Conservation (phyloP, 352 stramenopile species). For the Stramenopiles sp. region DNA sequence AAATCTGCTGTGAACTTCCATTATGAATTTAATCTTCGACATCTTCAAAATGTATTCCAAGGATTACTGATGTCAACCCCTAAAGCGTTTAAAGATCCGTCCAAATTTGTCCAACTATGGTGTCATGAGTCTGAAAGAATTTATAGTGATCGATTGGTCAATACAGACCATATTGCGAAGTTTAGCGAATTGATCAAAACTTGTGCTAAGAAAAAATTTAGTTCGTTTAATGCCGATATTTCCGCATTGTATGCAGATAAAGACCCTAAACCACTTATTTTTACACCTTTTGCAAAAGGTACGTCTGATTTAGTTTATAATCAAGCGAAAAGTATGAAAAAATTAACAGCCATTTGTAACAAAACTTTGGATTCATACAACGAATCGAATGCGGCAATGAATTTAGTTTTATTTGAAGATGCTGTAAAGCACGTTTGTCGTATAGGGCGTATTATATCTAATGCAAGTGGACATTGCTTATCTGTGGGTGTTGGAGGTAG, state of each 20-base stretch:
- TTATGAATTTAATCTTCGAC: slow-evolving; percentile 89
- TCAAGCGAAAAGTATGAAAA: background rate
- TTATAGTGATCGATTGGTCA: slow-evolving; percentile 85
- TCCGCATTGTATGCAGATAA: too few relatives aligned
- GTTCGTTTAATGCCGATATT: slow-evolving; percentile 25
- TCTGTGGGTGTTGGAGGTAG: slow-evolving; percentile 87
- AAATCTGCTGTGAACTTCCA: slow-evolving; percentile 92
- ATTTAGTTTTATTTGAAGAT: slow-evolving; percentile 87
- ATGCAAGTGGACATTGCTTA: slow-evolving; percentile 85
- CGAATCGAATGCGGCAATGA: slow-evolving; percentile 76
- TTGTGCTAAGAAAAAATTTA: slow-evolving; percentile 72
- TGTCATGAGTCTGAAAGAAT: slow-evolving; percentile 91
- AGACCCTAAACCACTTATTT: too few relatives aligned
- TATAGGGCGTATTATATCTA: slow-evolving; percentile 80
- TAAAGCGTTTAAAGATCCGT: slow-evolving; percentile 64
- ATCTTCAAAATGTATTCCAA: slow-evolving; percentile 89
- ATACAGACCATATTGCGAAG: slow-evolving; percentile 71
- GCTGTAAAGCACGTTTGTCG: slow-evolving; percentile 81
- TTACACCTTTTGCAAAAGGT: background rate
- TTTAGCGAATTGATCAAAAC: slow-evolving; percentile 73
- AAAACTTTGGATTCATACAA: slow-evolving; percentile 78
- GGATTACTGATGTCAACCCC: slow-evolving; percentile 60
- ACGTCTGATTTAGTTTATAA: too few relatives aligned
- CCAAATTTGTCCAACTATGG: slow-evolving; percentile 81
- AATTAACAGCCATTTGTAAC: slow-evolving; percentile 27